phyloP scores from a whole-genome alignment of 306 rosid genomes.

The Fragaria iinumae region DNA sequence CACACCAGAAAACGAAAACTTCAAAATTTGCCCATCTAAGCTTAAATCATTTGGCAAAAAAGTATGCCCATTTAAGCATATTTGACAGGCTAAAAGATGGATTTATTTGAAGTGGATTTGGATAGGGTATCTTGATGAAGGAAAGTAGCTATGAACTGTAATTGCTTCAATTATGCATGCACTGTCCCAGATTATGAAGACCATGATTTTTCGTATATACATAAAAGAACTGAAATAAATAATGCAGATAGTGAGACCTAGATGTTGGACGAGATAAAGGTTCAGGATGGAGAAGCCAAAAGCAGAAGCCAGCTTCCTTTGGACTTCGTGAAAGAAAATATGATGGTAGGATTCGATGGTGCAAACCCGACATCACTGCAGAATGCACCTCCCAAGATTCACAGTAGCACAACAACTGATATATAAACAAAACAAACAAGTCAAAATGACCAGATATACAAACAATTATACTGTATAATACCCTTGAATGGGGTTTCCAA shows the following conservation, averaged over 20 bases:
- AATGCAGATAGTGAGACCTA: slow-evolving; percentile 36
- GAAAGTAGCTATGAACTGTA: neutral
- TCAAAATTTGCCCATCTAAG: slow-evolving; percentile 11
- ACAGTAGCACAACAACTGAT: slow-evolving; percentile 56
- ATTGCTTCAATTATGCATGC: neutral
- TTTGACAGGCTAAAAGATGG: slow-evolving; percentile 1
- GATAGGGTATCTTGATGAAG: neutral
- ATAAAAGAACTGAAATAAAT: neutral
- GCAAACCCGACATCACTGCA: slow-evolving; percentile 57
- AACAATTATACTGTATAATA: neutral
- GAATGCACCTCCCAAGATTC: slow-evolving; percentile 51
- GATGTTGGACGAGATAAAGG: slow-evolving; percentile 67
- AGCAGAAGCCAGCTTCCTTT: slow-evolving; percentile 72
- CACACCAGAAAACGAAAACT: slow-evolving; percentile 27
- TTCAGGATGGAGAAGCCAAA: slow-evolving; percentile 74
- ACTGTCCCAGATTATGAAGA: neutral
- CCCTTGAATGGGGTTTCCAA: neutral
- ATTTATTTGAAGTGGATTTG: neutral
- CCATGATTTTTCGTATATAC: neutral
- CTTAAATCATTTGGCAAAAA: neutral
- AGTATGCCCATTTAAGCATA: neutral
- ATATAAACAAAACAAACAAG: slow-evolving; percentile 31
- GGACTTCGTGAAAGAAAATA: slow-evolving; percentile 53
- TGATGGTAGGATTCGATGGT: slow-evolving; percentile 63
- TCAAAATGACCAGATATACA: slow-evolving; percentile 10